These are phyloP conservation scores for Dichotomopilus funicola DNA, from an alignment of 2,329 filamentous ascomycete species.

Conservation along the genomic window DNA sequence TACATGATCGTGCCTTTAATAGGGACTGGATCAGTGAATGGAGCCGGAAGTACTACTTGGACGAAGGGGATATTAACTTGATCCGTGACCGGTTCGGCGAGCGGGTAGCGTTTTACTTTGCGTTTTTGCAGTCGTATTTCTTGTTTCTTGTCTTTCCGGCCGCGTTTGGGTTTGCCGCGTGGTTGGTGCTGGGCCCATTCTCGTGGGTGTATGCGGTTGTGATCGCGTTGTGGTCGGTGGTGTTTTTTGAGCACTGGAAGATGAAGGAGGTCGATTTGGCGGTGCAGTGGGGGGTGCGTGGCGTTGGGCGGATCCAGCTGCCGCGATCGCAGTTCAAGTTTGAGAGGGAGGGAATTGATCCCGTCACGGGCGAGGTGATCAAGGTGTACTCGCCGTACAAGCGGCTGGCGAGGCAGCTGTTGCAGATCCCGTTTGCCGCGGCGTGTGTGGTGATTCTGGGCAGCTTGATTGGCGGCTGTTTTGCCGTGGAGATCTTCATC, in stretches of 20 bases:
- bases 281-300: constrained; percentile 81
- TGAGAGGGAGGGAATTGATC: constrained; percentile 70
- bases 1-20: constrained; percentile 73
- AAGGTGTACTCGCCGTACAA: constrained; percentile 70
- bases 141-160: constrained; percentile 78
- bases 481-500: constrained; percentile 92
- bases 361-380: constrained; percentile 72
- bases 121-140: constrained; percentile 88
- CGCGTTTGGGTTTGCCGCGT: constrained; percentile 66
- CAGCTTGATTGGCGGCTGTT: constrained; percentile 75
- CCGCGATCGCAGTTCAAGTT: constrained; percentile 72
- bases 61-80: constrained; percentile 59
- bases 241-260: constrained; percentile 96
- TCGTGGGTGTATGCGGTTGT: constrained; percentile 73
- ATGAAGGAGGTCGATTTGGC: constrained; percentile 82
- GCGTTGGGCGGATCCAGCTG: constrained; percentile 74
- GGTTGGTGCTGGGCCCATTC: constrained; percentile 78
- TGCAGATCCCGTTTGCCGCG: constrained; percentile 80
- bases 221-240: constrained; percentile 77
- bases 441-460: constrained; percentile 67
- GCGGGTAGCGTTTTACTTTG: constrained; percentile 89
- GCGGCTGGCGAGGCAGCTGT: constrained; percentile 67
- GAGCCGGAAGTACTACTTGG: constrained; percentile 64
- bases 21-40: constrained; percentile 68
- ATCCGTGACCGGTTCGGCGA: constrained; percentile 75